Percentiles rank a stretch among this genome's conserved stretches.
Evolutionary conservation across 2,329 filamentous ascomycete species (phyloP).

Genomic region (Xylaria sp.): DNA sequence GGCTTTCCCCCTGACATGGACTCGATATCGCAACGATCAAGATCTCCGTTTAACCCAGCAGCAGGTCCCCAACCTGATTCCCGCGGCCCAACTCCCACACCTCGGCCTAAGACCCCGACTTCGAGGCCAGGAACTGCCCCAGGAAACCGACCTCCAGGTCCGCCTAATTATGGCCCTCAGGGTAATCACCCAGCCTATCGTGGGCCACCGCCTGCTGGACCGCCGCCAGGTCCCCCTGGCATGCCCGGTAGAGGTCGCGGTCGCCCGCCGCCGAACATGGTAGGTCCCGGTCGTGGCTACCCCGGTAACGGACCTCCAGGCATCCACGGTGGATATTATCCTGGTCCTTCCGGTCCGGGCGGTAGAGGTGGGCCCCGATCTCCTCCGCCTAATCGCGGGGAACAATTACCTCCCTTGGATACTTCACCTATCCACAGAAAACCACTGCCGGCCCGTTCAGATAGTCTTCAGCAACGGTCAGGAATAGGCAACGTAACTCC

Average conservation of each 20-base stretch:
- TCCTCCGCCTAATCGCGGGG: constrained; percentile 40
- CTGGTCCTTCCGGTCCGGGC: constrained; percentile 41
- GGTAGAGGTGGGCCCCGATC: constrained; percentile 42
- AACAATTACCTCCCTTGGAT: constrained; percentile 49
- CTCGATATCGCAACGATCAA: constrained; percentile 56
- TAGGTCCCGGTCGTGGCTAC: constrained; percentile 45
- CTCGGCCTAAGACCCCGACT: constrained; percentile 48
- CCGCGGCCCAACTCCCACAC: constrained; percentile 50
- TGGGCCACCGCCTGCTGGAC: constrained; percentile 48
- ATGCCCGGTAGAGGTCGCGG: constrained; percentile 47
- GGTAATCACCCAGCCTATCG: constrained; percentile 49
- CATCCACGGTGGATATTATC: constrained; percentile 45
- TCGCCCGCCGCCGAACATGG: constrained; percentile 45
- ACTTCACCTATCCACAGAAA: constrained; percentile 62
- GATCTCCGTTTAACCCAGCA: constrained; percentile 57
- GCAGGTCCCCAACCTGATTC: constrained; percentile 48
- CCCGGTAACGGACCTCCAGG: constrained; percentile 45
- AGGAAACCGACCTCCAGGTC: constrained; percentile 44
- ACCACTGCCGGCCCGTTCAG: constrained; percentile 59
- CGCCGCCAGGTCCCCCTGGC: constrained; percentile 37
- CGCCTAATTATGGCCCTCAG: constrained; percentile 43
- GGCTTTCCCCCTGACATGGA: constrained; percentile 57
- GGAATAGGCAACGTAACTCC: constrained; percentile 55
- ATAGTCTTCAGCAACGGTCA: constrained; percentile 53
- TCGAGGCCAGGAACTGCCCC: constrained; percentile 48